Evolutionary conservation across 257 asterid species (phyloP), one percentile per base, ranked within the genome.

Genomic region (Dorcoceras hygrometricum): DNA sequence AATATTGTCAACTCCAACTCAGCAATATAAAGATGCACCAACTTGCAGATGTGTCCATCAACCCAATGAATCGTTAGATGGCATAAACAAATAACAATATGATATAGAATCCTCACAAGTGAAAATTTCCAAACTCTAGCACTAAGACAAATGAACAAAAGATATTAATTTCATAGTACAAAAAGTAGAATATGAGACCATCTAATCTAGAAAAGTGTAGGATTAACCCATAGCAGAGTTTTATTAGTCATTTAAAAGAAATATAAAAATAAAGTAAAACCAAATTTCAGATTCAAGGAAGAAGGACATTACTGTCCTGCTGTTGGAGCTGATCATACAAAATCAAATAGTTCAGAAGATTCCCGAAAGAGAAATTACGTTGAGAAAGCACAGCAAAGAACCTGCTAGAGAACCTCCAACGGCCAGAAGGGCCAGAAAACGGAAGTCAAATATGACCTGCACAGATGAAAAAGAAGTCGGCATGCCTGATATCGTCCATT

Each of bases 381-480:
- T 88, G 50, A 88, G 91, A 78, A 90, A 90, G 87, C 97, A 90
- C 68, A 90, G 87, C 76, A 90, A 22, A 63, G 97, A 90, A 72
- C 97, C 97, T 3, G 97, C 96, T 71, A 90, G 73, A 6, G 97
- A 88, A 59, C 97, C 97, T 23, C 83, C 95, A 63, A 88, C 75
- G 16, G 96, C 97, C 61, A 88, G 76, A 75, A 90, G 97, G 14
- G 97, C 95, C 83, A 90, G 73, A 76, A 90, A 90, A 3, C 97
- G 90, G 1, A 90, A 90, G 75, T 90, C 95, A 32, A 90, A 90
- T 79, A 90, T 90, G 31, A 73, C 72, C 95, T 90, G 87, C 79
- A 51, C 29, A 75, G 8, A 74, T 23, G 24, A 50, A 69, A 0
- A 34, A 64, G 62, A 66, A 39, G 2, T 34, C 46, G 39, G 32